A percentile compares a stretch with the other conserved stretches of the same genome.
phyloP scores from a whole-genome alignment of 495 filamentous ascomycete genomes.

The Venustampulla echinocandica region DNA sequence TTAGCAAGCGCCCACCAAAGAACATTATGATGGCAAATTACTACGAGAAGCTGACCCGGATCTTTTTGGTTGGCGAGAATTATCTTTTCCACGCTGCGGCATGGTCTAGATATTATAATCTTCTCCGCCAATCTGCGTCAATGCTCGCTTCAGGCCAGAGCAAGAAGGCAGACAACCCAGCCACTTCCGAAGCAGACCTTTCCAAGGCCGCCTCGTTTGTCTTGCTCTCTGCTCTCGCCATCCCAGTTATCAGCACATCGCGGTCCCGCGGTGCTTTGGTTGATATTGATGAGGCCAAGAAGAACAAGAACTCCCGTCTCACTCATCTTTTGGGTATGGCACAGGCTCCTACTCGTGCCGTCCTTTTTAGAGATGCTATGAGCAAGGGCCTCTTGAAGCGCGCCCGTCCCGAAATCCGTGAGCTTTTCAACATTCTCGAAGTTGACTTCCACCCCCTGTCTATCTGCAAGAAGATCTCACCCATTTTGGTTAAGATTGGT shows the following conservation, averaged over 20 bases:
- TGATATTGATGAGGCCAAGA: conserved; percentile 92
- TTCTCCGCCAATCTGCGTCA: conserved; percentile 83
- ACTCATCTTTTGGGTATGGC: conserved; percentile 94
- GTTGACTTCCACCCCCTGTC: conserved; percentile 98
- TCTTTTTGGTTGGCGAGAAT: conserved; percentile 98
- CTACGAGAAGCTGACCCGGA: conserved; percentile 97
- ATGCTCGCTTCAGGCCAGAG: conserved; percentile 75
- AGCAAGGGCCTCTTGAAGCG: conserved; percentile 90
- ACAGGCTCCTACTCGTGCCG: conserved; percentile 76
- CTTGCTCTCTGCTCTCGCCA: conserved; percentile 87
- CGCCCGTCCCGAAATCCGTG: conserved; percentile 84
- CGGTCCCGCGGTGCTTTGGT: conserved; percentile 91
- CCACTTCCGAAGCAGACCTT: conserved; percentile 79
- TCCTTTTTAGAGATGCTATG: conserved; percentile 88
- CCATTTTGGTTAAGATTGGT: conserved; percentile 89
- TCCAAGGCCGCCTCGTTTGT: conserved; percentile 85
- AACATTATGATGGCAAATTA: conserved; percentile 99
- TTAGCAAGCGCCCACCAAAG: conserved; percentile 99
- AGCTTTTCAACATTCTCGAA: conserved; percentile 96
- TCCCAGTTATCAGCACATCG: conserved; percentile 97
- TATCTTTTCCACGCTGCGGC: conserved; percentile 98
- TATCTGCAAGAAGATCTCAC: conserved; percentile 98
- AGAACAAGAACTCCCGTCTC: conserved; percentile 96
- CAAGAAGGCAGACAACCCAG: conserved; percentile 88
- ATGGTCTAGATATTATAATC: conserved; percentile 93